These are phyloP conservation scores for Alnus glutinosa DNA, from an alignment of 306 rosid genomes.

Conservation along the genomic window DNA sequence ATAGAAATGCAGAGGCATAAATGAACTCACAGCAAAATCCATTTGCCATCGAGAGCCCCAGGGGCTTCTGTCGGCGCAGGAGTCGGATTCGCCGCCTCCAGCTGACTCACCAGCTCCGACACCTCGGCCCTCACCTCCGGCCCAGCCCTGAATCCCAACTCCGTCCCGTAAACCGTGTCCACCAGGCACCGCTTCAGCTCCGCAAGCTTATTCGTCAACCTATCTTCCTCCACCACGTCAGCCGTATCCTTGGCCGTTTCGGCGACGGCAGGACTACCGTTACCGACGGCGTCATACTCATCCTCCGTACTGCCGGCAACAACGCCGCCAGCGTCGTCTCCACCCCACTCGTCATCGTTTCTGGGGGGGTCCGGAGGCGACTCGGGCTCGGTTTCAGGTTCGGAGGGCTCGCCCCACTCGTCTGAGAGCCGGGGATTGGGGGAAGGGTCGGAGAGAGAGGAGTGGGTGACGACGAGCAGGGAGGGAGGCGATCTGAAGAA, in stretches of 20 bases:
- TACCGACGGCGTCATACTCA: conserved; percentile 32
- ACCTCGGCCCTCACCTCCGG: conserved; percentile 87
- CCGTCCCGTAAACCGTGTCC: conserved; percentile 80
- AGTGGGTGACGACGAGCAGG: conserved; percentile 41
- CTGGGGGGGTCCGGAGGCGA: conserved; percentile 67
- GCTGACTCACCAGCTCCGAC: conserved; percentile 73
- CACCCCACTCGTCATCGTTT: conserved; percentile 81
- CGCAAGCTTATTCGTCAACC: conserved; percentile 22
- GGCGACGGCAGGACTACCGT: conserved; percentile 49
- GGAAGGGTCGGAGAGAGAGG: conserved; percentile 38
- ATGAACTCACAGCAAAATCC: conserved; percentile 86
- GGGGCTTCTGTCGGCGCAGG: conserved; percentile 67
- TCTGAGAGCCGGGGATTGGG: conserved; percentile 45
- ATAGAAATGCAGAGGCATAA: background rate
- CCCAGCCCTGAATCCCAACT: conserved; percentile 77
- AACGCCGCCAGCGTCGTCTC: conserved; percentile 8
- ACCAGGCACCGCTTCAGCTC: conserved; percentile 78
- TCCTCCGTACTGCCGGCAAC: background rate
- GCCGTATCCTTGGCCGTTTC: conserved; percentile 10
- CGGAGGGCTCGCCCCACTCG: conserved; percentile 74
- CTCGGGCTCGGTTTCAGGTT: conserved; percentile 44
- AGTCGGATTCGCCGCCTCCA: conserved; percentile 85
- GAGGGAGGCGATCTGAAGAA: conserved; percentile 40
- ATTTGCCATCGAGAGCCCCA: conserved; percentile 71
- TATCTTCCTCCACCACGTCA: conserved; percentile 2